Conservation (phyloP, 2,329 filamentous ascomycete genomes). For the Calonectria crousiana region DNA sequence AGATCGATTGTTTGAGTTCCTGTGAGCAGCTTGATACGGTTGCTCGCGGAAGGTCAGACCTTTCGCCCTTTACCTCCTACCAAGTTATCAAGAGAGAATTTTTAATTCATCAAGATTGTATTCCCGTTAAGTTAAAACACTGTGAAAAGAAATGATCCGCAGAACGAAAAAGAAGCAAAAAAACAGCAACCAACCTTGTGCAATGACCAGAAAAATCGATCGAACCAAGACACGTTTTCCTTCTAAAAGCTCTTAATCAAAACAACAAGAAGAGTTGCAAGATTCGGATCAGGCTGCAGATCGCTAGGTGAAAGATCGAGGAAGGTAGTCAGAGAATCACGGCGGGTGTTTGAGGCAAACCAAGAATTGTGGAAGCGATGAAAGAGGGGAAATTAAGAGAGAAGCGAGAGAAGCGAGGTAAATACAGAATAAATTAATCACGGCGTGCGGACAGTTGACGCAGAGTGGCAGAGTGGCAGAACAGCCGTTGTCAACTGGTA, state of each 20-base stretch:
- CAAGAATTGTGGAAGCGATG: background rate
- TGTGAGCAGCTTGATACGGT: too few species aligned
- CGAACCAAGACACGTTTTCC: background rate
- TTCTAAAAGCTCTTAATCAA: background rate
- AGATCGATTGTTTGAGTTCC: too few species aligned
- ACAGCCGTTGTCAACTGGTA: slow-evolving; percentile 16
- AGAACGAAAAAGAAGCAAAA: background rate
- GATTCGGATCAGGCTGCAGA: background rate
- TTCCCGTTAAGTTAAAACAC: background rate
- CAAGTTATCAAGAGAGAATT: background rate
- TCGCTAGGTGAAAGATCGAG: background rate
- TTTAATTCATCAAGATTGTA: too few species aligned
- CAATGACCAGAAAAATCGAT: background rate
- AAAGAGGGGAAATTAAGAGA: background rate
- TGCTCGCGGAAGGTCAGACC: too few species aligned
- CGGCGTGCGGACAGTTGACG: background rate
- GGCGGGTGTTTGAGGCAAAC: background rate
- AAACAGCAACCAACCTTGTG: slow-evolving; percentile 2
- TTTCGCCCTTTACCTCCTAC: too few species aligned
- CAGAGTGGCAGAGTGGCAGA: background rate
- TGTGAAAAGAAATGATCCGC: background rate
- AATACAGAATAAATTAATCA: background rate
- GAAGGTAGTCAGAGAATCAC: background rate
- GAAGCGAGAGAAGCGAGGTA: background rate
- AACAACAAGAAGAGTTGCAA: background rate